Evolutionary conservation across 768 basidiomycete genomes (phyloP), one percentile per base, ranked within the genome.

Genomic region (Pholiota conissans): DNA sequence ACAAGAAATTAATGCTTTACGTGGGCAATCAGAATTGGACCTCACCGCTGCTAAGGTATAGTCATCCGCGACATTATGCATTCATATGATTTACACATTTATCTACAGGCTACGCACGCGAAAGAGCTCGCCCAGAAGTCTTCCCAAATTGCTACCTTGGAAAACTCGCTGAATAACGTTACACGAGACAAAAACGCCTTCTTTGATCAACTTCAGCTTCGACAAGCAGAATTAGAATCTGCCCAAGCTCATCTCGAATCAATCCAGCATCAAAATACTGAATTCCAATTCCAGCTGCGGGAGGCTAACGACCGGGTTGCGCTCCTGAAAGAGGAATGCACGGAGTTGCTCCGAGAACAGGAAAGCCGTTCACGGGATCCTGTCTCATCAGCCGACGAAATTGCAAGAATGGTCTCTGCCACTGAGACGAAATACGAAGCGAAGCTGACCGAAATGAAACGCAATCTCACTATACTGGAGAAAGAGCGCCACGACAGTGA

Each of bases 181-280:
- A 83, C 84, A 13, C 73, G 77, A 26, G 91, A 94, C 67, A 95
- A 95, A 65, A 87, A 86, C 62, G 70, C 76, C 10, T 81, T 93
- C 61, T 98, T 98, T 68, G 91, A 95, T 62, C 85, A 90, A 58
- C 78, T 94, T 3, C 94, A 98, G 71, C 65, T 89, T 47, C 87
- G 91, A 28, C 93, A 96, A 69, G 95, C 91, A 14, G 95, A 98
- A 66, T 71, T 90, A 10, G 97, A 99, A 72, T 89, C 91, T 1
- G 84, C 87, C 4, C 86, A 88, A 61, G 84, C 83, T 4, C 86
- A 90, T 61, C 77, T 88, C 2, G 92, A 94, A 62, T 81, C 82
- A 1, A 71, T 94, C 18, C 85, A 90, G 63, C 85, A 85, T 48
- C 89, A 91, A 65, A 88, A 86, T 47, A 85, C 87, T 2, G 97